Conservation (phyloP, 2,329 filamentous ascomycete species). For the Zasmidium angulare region DNA sequence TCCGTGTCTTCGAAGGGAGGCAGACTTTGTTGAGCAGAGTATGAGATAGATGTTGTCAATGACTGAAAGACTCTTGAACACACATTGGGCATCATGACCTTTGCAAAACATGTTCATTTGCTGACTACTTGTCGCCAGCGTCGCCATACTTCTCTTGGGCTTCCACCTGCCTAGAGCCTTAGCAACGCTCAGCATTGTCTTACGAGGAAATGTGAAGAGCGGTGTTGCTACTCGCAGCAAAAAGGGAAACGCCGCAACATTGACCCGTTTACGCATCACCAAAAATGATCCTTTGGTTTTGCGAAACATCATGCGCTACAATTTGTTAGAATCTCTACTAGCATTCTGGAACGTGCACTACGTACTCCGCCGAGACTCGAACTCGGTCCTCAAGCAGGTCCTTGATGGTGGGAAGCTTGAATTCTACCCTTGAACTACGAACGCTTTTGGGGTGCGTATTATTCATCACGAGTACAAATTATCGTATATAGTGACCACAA, state of each 20-base stretch:
- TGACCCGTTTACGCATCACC: no score
- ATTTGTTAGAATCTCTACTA: no score
- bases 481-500: background rate
- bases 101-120: background rate
- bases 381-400: constrained; percentile 5
- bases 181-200: no score
- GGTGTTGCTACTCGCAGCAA: no score
- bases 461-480: background rate
- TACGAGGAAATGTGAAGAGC: no score
- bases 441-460: background rate
- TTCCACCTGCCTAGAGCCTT: no score
- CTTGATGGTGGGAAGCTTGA: constrained; percentile 6
- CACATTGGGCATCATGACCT: background rate
- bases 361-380: constrained; percentile 6
- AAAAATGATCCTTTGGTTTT: no score
- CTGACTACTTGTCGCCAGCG: no score
- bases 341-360: no score
- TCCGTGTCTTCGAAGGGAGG: background rate
- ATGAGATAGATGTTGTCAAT: constrained; percentile 4
- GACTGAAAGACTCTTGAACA: background rate
- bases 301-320: no score
- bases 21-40: background rate
- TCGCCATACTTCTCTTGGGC: no score
- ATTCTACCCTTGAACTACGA: constrained; percentile 2
- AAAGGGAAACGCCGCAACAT: no score